Evolutionary conservation across 129 eudicot species (phyloP).

Genomic region (Glebionis coronaria): DNA sequence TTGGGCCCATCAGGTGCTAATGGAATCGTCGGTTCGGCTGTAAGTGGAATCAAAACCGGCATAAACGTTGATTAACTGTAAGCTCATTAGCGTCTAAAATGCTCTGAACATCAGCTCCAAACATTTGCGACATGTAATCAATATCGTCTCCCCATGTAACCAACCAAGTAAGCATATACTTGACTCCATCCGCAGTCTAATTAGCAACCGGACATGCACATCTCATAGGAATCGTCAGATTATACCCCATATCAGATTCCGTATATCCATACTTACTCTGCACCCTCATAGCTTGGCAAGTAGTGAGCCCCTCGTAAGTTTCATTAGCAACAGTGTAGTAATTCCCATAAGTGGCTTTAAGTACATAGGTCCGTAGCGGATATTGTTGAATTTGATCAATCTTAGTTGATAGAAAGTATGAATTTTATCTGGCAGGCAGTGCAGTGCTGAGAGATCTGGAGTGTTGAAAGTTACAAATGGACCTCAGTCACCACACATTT

Average conservation of each 20-base stretch:
- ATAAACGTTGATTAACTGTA: constrained; percentile 15
- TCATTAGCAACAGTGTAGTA: constrained; percentile 52
- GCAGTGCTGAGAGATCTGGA: too few relatives aligned
- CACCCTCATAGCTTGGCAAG: constrained; percentile 63
- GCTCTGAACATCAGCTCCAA: constrained; percentile 28
- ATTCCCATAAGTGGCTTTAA: constrained; percentile 26
- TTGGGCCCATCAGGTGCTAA: too few relatives aligned
- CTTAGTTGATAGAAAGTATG: too few relatives aligned
- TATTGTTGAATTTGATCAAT: too few relatives aligned
- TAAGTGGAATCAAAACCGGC: constrained; percentile 64
- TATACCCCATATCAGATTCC: constrained; percentile 2
- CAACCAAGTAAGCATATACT: constrained; percentile 51
- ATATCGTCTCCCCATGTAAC: constrained; percentile 29
- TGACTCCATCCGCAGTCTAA: constrained; percentile 46
- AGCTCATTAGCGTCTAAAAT: constrained; percentile 59
- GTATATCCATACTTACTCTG: constrained; percentile 33
- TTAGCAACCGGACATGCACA: constrained; percentile 65
- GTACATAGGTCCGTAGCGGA: too few relatives aligned
- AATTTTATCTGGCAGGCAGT: too few relatives aligned
- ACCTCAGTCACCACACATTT: too few relatives aligned
- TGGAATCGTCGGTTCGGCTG: constrained; percentile 30
- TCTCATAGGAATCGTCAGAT: constrained; percentile 47
- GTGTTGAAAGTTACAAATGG: too few relatives aligned
- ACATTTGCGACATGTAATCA: constrained; percentile 27
- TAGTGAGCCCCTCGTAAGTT: constrained; percentile 63